Conservation (phyloP, 163 green algal species). For the Volvox carteri region DNA sequence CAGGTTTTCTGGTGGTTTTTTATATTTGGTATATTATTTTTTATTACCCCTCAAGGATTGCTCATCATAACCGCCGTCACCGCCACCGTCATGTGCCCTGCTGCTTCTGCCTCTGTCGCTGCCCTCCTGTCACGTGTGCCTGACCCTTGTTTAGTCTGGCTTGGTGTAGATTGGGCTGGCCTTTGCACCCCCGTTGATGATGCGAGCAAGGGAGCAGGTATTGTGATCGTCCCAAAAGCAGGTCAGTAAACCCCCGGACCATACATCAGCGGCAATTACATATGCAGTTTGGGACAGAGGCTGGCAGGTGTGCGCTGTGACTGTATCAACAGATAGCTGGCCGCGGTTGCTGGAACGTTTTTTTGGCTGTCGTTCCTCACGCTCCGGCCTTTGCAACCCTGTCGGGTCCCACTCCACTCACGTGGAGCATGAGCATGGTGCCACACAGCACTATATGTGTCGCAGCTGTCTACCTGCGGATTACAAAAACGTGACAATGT, state of each 20-base stretch:
- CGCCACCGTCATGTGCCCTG: not conserved
- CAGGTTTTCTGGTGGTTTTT: not conserved
- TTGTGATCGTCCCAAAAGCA: not conserved
- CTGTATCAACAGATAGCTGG: not conserved
- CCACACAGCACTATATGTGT: not conserved
- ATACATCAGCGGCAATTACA: not conserved
- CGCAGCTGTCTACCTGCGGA: not conserved
- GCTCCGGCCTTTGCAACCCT: not conserved
- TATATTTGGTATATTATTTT: not conserved
- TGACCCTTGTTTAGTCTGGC: not conserved
- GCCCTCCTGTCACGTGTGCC: constrained; percentile 5
- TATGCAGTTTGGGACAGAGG: not conserved
- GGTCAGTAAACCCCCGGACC: not conserved
- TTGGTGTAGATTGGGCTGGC: not conserved
- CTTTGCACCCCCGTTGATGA: not conserved
- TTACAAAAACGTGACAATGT: not conserved
- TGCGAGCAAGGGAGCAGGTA: not conserved
- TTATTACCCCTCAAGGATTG: not conserved
- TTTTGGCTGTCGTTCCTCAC: not conserved
- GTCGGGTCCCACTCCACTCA: not conserved
- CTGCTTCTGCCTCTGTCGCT: not conserved
- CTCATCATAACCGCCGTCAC: not conserved
- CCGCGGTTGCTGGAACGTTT: not conserved
- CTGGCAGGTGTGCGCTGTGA: not conserved
- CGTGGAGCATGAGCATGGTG: not conserved